Base-by-base conservation (phyloP, 75 land plant genomes). In the Isoetes taiwanensis region DNA sequence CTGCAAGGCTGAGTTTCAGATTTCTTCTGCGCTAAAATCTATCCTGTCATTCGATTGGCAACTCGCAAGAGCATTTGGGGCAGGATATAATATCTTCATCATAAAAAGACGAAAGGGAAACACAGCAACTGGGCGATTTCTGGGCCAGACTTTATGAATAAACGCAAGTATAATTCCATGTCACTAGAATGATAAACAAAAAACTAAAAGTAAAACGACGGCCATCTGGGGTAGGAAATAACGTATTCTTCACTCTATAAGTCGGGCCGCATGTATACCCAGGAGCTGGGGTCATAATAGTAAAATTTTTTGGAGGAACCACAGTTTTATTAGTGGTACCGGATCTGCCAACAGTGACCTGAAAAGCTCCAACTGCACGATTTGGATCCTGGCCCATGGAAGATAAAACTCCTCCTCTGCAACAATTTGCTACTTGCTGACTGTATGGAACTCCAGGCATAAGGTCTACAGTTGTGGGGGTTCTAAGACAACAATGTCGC, bases 241-340 rank as follows among this genome's bases (percentile, higher is more conserved):
- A 57, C 38, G 62, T 82, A 14, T 80, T 71, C 42, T 57, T 72
- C 43, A 63, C 86, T 52, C 66, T 57, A 56, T 66, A 68, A 0
- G 83, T 83, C 2, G 71, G 70, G 6, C 91, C 83, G 56, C 91
- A 86, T 27, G 86, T 82, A 57, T 86, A 86, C 14, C 91, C 91
- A 19, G 86, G 83, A 17, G 90, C 85, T 2, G 83, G 79, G 16
- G 76, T 79, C 52, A 30, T 62, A 12, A 86, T 71, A 0, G 86
- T 79, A 64, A 79, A 82, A 40, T 86, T 79, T 34, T 68, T 77
- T 0, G 91, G 91, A 11, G 82, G 46, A 33, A 53, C 59, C 27
- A 86, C 83, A 20, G 86, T 77, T 60, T 74, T 79, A 66, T 86
- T 86, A 2, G 72, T 75, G 11, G 76, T 86, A 19, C 91, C 91